phyloP scores from a whole-genome alignment of 2,329 filamentous ascomycete species.

The Pseudonectria buxi region DNA sequence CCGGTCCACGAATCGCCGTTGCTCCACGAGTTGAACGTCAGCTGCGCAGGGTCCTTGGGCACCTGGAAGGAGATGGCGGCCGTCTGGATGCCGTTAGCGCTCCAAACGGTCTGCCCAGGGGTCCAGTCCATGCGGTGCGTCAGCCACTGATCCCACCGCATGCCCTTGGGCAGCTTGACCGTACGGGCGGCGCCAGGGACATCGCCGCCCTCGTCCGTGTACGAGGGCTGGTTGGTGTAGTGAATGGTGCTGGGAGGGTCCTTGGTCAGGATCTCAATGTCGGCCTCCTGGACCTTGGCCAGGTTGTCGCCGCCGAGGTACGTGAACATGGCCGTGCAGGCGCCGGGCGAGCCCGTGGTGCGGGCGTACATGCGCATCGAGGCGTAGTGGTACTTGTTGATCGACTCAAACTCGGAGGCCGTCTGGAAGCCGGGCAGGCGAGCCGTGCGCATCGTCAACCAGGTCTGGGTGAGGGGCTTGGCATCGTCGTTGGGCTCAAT shows the following conservation, averaged over 20 bases:
- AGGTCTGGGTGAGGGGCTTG: conserved; percentile 28
- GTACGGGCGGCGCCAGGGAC: conserved; percentile 38
- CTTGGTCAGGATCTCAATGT: conserved; percentile 43
- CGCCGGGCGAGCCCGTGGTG: conserved; percentile 38
- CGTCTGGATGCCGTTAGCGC: conserved; percentile 40
- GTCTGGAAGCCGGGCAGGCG: conserved; percentile 37
- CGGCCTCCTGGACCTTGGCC: conserved; percentile 39
- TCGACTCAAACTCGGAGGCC: conserved; percentile 39
- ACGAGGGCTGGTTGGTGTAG: conserved; percentile 54
- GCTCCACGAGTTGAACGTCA: conserved; percentile 54
- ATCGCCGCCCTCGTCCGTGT: conserved; percentile 36
- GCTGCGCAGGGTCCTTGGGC: conserved; percentile 41
- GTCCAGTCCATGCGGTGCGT: conserved; percentile 55
- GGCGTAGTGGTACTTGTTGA: conserved; percentile 18
- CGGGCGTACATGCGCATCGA: conserved; percentile 42
- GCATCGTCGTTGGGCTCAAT: conserved; percentile 34
- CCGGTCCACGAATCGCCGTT: conserved; percentile 52
- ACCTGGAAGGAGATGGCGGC: conserved; percentile 47
- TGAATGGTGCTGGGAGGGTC: conserved; percentile 36
- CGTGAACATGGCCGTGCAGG: conserved; percentile 46
- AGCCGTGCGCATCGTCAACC: conserved; percentile 39
- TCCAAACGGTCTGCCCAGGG: conserved; percentile 46
- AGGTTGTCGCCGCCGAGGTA: conserved; percentile 33
- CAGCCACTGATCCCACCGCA: conserved; percentile 46
- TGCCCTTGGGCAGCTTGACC: conserved; percentile 34